Evolutionary conservation across 768 basidiomycete species (phyloP).

Genomic region (Boletus rubescentipes): DNA sequence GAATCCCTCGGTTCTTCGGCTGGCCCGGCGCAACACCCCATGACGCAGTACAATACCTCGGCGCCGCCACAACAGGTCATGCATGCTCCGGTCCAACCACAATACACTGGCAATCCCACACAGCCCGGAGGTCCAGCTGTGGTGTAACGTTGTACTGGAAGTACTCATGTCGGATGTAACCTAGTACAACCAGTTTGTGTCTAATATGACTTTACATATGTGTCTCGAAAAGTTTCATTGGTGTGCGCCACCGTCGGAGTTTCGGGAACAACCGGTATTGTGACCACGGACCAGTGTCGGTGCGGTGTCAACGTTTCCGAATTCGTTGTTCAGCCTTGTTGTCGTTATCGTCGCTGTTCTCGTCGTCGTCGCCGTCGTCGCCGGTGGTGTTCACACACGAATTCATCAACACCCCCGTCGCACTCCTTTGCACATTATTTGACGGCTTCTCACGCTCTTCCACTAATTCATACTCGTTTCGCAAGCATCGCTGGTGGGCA

Average conservation of each 20-base stretch:
- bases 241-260: constrained; percentile 30
- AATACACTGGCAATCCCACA: neutral
- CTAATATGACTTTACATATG: no score
- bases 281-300: constrained; percentile 10
- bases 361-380: constrained; percentile 2
- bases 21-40: constrained; percentile 12
- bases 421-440: constrained; percentile 16
- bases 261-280: constrained; percentile 28
- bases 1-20: constrained; percentile 22
- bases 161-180: neutral
- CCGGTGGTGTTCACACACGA: constrained; percentile 11
- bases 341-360: constrained; percentile 6
- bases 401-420: constrained; percentile 7
- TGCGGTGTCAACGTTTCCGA: constrained; percentile 16
- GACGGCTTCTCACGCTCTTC: constrained; percentile 26
- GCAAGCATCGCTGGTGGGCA: constrained; percentile 29
- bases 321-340: constrained; percentile 12
- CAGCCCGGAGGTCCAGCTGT: no score
- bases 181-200: neutral
- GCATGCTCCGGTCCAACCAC: neutral
- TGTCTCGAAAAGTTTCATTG: no score
- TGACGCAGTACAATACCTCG: constrained; percentile 16
- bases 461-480: constrained; percentile 28
- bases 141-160: no score
- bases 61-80: neutral